Evolutionary conservation across 1,284 basidiomycete genomes (phyloP), one percentile per base, ranked within the genome.

Genomic region (Rhodofomes roseus): DNA sequence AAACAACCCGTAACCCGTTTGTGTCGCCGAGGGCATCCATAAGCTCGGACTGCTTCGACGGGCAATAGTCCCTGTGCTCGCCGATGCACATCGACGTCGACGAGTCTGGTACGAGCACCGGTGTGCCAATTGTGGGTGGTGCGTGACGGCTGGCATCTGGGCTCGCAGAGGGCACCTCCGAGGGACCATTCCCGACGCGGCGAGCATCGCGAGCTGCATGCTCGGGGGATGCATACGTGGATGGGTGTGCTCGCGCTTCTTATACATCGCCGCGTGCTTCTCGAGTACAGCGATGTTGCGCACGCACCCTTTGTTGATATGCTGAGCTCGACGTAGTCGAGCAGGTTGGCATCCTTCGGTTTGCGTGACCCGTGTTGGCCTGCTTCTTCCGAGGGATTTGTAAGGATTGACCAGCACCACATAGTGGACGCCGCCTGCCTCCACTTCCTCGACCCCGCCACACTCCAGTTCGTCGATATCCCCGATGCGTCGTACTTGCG

Each of bases 381-480:
- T n/a, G n/a, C n/a, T n/a, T n/a, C n/a, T n/a, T n/a, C n/a, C n/a
- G n/a, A n/a, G n/a, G n/a, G n/a, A n/a, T n/a, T n/a, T n/a, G n/a
- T n/a, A n/a, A n/a, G n/a, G n/a, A n/a, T n/a, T n/a, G n/a, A n/a
- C n/a, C n/a, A n/a, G n/a, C n/a, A n/a, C n/a, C n/a, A n/a, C n/a
- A n/a, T n/a, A n/a, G n/a, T n/a, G n/a, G n/a, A n/a, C n/a, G n/a
- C n/a, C n/a, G n/a, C n/a, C n/a, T n/a, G n/a, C n/a, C 77, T 99
- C 60, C 94, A 97, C 69, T 82, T 99, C 25, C 79, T 98, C 66
- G 96, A 99, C 73, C 93, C 94, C 4, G 77, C 86, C 44, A 96
- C 95, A 0, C 82, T 99, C 6, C 94, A 93, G 71, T 77, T 83
- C 27, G 88, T 86, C 68, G 96, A 99, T 64, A 81, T 98, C 41